These are phyloP conservation scores for Verticillium zaregamsianum DNA, from an alignment of 2,329 filamentous ascomycete species.

Conservation along the genomic window DNA sequence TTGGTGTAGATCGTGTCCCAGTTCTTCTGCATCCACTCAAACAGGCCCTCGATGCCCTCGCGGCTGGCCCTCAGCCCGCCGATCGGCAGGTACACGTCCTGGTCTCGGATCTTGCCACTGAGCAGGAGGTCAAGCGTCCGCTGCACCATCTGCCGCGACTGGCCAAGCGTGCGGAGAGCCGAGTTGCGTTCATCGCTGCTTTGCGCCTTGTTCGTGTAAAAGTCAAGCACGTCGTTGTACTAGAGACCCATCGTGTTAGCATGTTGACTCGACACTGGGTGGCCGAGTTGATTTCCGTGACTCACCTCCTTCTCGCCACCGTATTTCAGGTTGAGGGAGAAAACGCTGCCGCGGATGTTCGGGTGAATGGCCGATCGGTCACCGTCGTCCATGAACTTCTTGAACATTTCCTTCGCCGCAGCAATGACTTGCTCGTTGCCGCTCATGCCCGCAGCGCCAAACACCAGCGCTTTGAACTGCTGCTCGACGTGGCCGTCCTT, in stretches of 20 bases:
- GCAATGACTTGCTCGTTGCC: conserved; percentile 76
- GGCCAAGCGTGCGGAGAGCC: conserved; percentile 77
- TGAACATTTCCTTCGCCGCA: conserved; percentile 86
- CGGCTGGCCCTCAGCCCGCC: conserved; percentile 72
- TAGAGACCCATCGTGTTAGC: conserved; percentile 22
- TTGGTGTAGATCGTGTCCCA: conserved; percentile 82
- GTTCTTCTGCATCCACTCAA: conserved; percentile 78
- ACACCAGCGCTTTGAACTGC: conserved; percentile 91
- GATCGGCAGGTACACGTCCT: conserved; percentile 89
- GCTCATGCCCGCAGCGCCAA: conserved; percentile 74
- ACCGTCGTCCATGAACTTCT: conserved; percentile 68
- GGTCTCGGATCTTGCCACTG: conserved; percentile 81
- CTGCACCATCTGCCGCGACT: conserved; percentile 76
- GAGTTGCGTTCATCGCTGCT: conserved; percentile 79
- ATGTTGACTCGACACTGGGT: neutral
- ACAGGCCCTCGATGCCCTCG: conserved; percentile 76
- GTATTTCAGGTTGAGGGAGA: conserved; percentile 76
- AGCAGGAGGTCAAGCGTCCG: conserved; percentile 72
- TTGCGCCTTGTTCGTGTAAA: conserved; percentile 25
- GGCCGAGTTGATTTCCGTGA: conserved; percentile 3
- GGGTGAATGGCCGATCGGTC: conserved; percentile 82
- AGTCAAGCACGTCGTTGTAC: conserved; percentile 73
- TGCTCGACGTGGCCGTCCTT: conserved; percentile 85
- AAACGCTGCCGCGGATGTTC: conserved; percentile 84
- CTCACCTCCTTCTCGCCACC: conserved; percentile 77